phyloP scores from a whole-genome alignment of 2,329 filamentous ascomycete species.

The Pseudogymnoascus sp. region DNA sequence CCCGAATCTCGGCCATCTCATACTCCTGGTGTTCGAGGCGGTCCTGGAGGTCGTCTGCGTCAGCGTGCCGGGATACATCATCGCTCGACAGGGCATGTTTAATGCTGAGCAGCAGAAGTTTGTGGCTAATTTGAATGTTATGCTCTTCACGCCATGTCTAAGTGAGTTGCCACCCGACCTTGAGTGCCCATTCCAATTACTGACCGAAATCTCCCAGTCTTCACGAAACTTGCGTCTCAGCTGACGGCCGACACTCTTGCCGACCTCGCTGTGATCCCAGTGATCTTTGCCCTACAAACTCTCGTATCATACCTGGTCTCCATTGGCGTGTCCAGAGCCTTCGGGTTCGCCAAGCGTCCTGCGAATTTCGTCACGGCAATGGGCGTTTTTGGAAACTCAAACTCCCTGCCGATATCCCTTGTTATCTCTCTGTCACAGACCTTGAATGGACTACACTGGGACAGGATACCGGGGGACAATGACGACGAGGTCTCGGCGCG shows the following conservation, averaged over 20 bases:
- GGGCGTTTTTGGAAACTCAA: constrained; percentile 97
- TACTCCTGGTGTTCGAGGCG: constrained; percentile 70
- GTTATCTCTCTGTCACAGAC: constrained; percentile 92
- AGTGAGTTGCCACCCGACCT: constrained; percentile 49
- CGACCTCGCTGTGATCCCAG: constrained; percentile 88
- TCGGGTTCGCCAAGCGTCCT: constrained; percentile 75
- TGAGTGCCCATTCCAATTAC: neutral
- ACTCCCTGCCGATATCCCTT: constrained; percentile 92
- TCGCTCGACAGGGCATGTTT: constrained; percentile 85
- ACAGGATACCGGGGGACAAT: constrained; percentile 82
- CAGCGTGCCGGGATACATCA: constrained; percentile 86
- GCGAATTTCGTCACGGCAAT: constrained; percentile 95
- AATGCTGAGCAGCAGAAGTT: constrained; percentile 96
- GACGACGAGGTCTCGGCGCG: constrained; percentile 90
- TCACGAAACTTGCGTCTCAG: constrained; percentile 93
- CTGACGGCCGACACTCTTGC: constrained; percentile 83
- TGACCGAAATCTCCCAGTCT: constrained; percentile 51
- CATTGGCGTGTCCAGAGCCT: constrained; percentile 61
- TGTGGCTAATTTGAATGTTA: constrained; percentile 90
- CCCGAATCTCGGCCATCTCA: constrained; percentile 37
- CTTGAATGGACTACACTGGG: constrained; percentile 86
- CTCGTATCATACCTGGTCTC: constrained; percentile 77
- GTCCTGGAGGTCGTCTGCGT: constrained; percentile 94
- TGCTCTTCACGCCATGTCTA: constrained; percentile 92
- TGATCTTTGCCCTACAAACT: constrained; percentile 87